These are phyloP conservation scores for Cryptococcus depauperatus DNA, from an alignment of 1,284 basidiomycete species.

Conservation along the genomic window DNA sequence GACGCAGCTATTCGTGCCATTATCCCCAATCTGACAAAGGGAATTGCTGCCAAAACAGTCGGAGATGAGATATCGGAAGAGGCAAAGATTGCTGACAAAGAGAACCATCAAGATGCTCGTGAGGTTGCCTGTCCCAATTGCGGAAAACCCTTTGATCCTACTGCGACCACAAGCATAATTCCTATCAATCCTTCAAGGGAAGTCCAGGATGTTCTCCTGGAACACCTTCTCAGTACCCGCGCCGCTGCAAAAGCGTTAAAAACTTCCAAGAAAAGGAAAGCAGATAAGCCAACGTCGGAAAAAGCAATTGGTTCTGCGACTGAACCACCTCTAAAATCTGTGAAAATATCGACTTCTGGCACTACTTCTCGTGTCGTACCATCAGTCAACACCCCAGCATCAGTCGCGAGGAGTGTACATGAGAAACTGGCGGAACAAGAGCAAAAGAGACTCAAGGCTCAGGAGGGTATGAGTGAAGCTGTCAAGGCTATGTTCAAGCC, in stretches of 20 bases:
- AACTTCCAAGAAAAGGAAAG: conserved; percentile 36
- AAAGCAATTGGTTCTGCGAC: not conserved
- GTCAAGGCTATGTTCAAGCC: conserved; percentile 43
- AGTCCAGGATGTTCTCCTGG: conserved; percentile 37
- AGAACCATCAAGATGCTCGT: conserved; percentile 1
- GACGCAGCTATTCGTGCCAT: conserved; percentile 35
- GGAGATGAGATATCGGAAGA: conserved; percentile 16
- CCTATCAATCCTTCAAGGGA: conserved; percentile 40
- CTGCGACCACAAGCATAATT: conserved; percentile 17
- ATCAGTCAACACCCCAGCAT: conserved; percentile 1
- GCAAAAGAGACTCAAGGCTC: conserved; percentile 36
- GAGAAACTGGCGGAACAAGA: conserved; percentile 44
- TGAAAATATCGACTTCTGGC: conserved; percentile 1
- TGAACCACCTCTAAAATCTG: conserved; percentile 1
- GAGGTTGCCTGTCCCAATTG: conserved; percentile 43
- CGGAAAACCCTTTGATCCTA: conserved; percentile 35
- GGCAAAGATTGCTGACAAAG: conserved; percentile 12
- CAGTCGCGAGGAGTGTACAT: conserved; percentile 27
- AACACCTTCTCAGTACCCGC: conserved; percentile 27
- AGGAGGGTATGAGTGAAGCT: conserved; percentile 45
- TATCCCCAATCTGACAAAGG: conserved; percentile 30
- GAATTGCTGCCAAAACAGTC: conserved; percentile 6
- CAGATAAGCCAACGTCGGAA: not conserved
- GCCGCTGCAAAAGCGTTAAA: conserved; percentile 38
- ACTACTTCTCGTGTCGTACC: conserved; percentile 2